Evolutionary conservation across 495 filamentous ascomycete species (phyloP), one percentile per base, ranked within the genome.

Genomic region (Parachaetomium inaequale): DNA sequence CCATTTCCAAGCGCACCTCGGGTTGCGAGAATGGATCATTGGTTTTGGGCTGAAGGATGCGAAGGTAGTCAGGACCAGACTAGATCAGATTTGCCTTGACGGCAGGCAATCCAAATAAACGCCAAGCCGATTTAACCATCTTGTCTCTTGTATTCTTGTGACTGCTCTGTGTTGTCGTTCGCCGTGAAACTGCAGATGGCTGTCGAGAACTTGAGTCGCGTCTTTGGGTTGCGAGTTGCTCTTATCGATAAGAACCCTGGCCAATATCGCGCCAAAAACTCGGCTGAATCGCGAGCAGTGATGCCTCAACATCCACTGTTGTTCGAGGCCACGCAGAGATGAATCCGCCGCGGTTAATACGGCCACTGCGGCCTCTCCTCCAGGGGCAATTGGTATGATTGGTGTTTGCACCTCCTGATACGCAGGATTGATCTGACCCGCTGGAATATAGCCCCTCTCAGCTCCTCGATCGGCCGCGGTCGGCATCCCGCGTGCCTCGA

Each of bases 191-290:
- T 34, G 11, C 32, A 34, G 11, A 11, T 34, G 32, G 6, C 6
- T 34, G 6, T 34, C 11, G 32, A 11, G 32, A 7, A 14, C 11
- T 29, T 5, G 32, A 15, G 10, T 52, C 23, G 2, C n/a, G n/a
- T 32, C 15, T 42, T 28, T 3, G 11, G 23, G 31, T 34, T 28
- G 4, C 15, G 31, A 31, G 3, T 31, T n/a, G 58, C 28, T 52
- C 65, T 73, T 75, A 75, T 75, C 73, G 73, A 75, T 75, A 75
- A 75, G 29, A 63, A 57, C 56, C 49, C 57, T 42, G 55, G 46
- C 43, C 51, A 34, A 59, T 21, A 36, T 32, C 43, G 53, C 67
- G 64, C 69, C 65, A 71, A 69, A 71, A 71, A 55, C 61, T 71
- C 63, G 65, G 61, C 40, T 58, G 55, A 49, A 57, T n/a, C 3